phyloP scores from a whole-genome alignment of 371 early-diverging fungal species.

The Mortierella polycephala region DNA sequence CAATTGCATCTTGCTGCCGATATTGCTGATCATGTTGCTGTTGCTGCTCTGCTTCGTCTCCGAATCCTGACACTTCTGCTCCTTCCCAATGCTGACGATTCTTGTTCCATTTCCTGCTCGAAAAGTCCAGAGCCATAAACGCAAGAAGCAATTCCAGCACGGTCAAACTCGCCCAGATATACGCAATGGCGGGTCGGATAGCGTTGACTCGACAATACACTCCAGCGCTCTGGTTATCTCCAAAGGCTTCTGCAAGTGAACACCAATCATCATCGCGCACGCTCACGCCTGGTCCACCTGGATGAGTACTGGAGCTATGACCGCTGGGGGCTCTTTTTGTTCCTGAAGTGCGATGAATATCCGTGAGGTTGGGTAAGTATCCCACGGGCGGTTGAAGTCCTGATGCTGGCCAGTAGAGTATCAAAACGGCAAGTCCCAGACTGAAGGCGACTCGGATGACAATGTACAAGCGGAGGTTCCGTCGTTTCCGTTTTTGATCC shows the following conservation, averaged over 20 bases:
- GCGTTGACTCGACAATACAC: conserved; percentile 34
- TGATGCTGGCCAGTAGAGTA: conserved; percentile 38
- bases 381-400: conserved; percentile 17
- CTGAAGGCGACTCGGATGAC: conserved; percentile 24
- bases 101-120: neutral
- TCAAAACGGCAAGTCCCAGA: conserved; percentile 21
- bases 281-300: neutral
- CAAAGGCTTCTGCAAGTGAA: conserved; percentile 29
- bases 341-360: neutral
- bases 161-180: conserved; percentile 28
- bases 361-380: neutral
- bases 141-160: conserved; percentile 29
- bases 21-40: too few species aligned
- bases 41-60: neutral
- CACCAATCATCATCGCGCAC: conserved; percentile 11
- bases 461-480: conserved; percentile 2
- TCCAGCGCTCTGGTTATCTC: conserved; percentile 31
- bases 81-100: neutral
- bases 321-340: neutral
- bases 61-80: neutral
- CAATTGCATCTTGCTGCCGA: too few species aligned
- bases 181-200: conserved; percentile 29
- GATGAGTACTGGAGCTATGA: neutral
- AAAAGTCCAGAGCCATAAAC: conserved; percentile 25
- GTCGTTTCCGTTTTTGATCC: neutral